A percentile compares a stretch with the other conserved stretches of the same genome.
Evolutionary conservation across 768 basidiomycete genomes (phyloP).

Genomic region (Tulasnella sp.): DNA sequence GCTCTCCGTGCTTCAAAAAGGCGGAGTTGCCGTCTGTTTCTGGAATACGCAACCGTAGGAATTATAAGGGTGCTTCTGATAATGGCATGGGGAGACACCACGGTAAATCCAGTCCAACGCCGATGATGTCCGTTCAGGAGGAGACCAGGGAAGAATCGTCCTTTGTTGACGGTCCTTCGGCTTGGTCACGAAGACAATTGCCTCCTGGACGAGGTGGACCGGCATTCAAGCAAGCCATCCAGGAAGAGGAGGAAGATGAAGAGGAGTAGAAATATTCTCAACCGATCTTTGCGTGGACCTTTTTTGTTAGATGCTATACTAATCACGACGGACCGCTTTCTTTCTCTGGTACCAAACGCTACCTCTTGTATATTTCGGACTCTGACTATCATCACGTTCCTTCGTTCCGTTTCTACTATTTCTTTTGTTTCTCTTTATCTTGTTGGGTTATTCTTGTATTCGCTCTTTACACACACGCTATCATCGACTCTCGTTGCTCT

Average conservation of each 20-base stretch:
- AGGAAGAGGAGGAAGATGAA: conserved; percentile 69
- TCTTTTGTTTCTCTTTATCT: too few species aligned
- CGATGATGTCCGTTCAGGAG: neutral
- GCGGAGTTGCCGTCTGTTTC: neutral
- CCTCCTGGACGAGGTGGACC: conserved; percentile 56
- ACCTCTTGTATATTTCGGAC: too few species aligned
- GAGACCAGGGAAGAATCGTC: conserved; percentile 14
- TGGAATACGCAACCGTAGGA: neutral
- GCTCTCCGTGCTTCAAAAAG: conserved; percentile 11
- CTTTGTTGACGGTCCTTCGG: conserved; percentile 36
- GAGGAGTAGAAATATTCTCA: conserved; percentile 38
- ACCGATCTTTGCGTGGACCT: too few species aligned
- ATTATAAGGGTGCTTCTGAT: neutral
- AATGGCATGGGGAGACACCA: neutral
- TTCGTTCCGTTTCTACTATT: too few species aligned
- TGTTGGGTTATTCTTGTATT: too few species aligned
- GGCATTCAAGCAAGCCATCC: conserved; percentile 57
- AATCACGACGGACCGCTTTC: too few species aligned
- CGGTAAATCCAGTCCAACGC: neutral
- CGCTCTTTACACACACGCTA: too few species aligned
- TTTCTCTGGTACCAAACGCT: too few species aligned
- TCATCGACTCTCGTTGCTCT: too few species aligned
- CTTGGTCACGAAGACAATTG: conserved; percentile 47
- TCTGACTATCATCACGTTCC: too few species aligned
- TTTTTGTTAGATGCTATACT: too few species aligned